phyloP scores from a whole-genome alignment of 2,329 filamentous ascomycete species.

The Diaporthe caulivora region DNA sequence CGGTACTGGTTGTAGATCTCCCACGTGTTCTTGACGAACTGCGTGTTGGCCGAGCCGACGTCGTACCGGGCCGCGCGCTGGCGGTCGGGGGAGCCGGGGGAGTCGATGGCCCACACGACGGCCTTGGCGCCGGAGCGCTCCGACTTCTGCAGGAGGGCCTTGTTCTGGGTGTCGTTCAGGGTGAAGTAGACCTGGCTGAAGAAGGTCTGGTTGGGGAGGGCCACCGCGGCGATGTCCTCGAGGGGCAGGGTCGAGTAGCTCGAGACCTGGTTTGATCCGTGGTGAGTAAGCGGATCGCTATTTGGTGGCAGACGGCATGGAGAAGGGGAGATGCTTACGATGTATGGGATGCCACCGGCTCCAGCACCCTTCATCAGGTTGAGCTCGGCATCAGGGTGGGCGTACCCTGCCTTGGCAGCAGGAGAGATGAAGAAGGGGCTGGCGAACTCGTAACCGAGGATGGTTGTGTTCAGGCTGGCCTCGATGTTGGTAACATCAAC shows the following conservation, averaged over 20 bases:
- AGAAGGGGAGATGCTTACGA: conserved; percentile 46
- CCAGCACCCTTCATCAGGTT: conserved; percentile 64
- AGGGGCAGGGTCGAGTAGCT: conserved; percentile 50
- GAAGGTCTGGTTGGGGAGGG: conserved; percentile 50
- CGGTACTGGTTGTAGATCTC: conserved; percentile 52
- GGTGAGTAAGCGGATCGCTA: neutral
- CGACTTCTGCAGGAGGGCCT: conserved; percentile 48
- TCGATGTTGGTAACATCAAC: conserved; percentile 62
- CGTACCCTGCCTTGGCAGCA: conserved; percentile 59
- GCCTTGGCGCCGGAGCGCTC: conserved; percentile 52
- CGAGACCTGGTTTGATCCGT: conserved; percentile 45
- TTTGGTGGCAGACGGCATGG: neutral
- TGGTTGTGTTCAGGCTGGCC: conserved; percentile 57
- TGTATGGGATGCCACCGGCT: conserved; percentile 63
- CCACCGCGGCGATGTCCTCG: conserved; percentile 52
- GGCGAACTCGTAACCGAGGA: conserved; percentile 66
- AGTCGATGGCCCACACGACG: conserved; percentile 55
- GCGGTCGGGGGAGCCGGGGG: conserved; percentile 53
- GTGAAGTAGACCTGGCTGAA: conserved; percentile 51
- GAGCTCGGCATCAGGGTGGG: conserved; percentile 59
- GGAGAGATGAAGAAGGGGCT: conserved; percentile 68
- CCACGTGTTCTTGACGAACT: conserved; percentile 45
- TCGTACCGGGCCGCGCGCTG: conserved; percentile 55
- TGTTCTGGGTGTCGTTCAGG: conserved; percentile 50
- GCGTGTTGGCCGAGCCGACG: conserved; percentile 50